phyloP scores from a whole-genome alignment of 2,329 filamentous ascomycete species.

The Fusarium nematophilum region DNA sequence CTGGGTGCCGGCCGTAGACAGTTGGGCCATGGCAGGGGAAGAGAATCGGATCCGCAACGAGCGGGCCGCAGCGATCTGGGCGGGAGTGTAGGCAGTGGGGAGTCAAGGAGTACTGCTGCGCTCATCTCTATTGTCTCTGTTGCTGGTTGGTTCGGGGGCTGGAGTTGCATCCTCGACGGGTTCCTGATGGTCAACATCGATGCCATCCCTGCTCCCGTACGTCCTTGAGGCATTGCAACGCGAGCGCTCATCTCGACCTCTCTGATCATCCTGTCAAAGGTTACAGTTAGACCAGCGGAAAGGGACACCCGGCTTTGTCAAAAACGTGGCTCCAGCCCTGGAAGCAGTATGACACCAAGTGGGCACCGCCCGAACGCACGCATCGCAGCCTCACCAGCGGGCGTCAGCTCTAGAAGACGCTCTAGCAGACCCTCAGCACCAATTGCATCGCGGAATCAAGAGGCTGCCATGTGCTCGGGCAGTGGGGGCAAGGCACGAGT shows the following conservation, averaged over 20 bases:
- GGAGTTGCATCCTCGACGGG: neutral
- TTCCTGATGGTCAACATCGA: constrained; percentile 4
- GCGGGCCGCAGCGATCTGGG: constrained; percentile 33
- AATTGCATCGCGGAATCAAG: constrained; percentile 3
- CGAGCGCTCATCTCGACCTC: neutral
- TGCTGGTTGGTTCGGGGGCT: constrained; percentile 5
- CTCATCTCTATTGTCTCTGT: neutral
- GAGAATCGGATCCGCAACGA: constrained; percentile 34
- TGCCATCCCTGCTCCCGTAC: neutral
- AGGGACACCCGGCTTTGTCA: too few relatives aligned
- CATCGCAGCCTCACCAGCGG: constrained; percentile 1
- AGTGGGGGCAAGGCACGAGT: constrained; percentile 13
- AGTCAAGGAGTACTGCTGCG: too few relatives aligned
- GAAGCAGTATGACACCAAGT: neutral
- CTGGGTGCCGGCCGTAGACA: constrained; percentile 4
- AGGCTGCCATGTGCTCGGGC: neutral
- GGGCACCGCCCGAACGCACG: neutral
- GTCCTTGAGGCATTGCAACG: neutral
- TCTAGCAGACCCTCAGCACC: neutral
- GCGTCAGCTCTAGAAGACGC: constrained; percentile 5
- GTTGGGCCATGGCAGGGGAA: constrained; percentile 2
- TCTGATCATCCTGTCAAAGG: too few relatives aligned
- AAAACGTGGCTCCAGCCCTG: neutral
- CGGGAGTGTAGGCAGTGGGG: too few relatives aligned
- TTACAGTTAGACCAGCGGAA: neutral